Evolutionary conservation across 2,329 filamentous ascomycete species (phyloP).

Genomic region (Xylariaceae sp.): DNA sequence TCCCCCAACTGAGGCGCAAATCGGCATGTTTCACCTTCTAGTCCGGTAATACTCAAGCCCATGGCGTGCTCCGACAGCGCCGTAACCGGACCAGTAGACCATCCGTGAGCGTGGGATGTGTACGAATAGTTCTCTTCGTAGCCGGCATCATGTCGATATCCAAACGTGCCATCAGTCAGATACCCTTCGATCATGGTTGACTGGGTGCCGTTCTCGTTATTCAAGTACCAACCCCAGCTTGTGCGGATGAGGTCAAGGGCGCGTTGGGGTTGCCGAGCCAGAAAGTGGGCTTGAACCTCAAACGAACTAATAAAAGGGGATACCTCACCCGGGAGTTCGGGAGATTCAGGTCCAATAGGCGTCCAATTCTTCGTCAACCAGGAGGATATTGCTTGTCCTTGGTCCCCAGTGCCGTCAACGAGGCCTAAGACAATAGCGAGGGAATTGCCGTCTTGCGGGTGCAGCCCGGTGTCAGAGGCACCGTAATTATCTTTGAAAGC

Average conservation of each 20-base stretch:
- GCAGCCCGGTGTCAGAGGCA: slow-evolving; percentile 48
- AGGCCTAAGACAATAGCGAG: slow-evolving; percentile 59
- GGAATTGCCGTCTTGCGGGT: slow-evolving; percentile 66
- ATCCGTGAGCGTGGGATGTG: slow-evolving; percentile 57
- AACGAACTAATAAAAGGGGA: slow-evolving; percentile 64
- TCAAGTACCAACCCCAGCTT: slow-evolving; percentile 66
- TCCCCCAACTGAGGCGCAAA: slow-evolving; percentile 49
- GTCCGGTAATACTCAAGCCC: slow-evolving; percentile 47
- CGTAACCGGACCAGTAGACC: slow-evolving; percentile 55
- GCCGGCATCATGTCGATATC: slow-evolving; percentile 58
- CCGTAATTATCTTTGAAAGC: slow-evolving; percentile 60
- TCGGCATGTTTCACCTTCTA: slow-evolving; percentile 44
- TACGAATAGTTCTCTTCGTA: slow-evolving; percentile 56
- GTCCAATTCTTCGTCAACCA: slow-evolving; percentile 59
- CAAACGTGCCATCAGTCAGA: slow-evolving; percentile 60
- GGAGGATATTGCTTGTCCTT: slow-evolving; percentile 49
- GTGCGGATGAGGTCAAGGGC: slow-evolving; percentile 61
- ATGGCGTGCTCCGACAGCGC: slow-evolving; percentile 52
- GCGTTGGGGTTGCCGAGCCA: slow-evolving; percentile 52
- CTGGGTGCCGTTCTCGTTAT: slow-evolving; percentile 61
- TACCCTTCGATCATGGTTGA: slow-evolving; percentile 67
- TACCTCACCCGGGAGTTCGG: slow-evolving; percentile 63
- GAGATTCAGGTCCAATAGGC: slow-evolving; percentile 59
- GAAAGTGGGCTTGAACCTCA: slow-evolving; percentile 63
- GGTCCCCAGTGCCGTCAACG: slow-evolving; percentile 41